Conservation (phyloP, 345 rosid species). For the Corchorus olitorius region DNA sequence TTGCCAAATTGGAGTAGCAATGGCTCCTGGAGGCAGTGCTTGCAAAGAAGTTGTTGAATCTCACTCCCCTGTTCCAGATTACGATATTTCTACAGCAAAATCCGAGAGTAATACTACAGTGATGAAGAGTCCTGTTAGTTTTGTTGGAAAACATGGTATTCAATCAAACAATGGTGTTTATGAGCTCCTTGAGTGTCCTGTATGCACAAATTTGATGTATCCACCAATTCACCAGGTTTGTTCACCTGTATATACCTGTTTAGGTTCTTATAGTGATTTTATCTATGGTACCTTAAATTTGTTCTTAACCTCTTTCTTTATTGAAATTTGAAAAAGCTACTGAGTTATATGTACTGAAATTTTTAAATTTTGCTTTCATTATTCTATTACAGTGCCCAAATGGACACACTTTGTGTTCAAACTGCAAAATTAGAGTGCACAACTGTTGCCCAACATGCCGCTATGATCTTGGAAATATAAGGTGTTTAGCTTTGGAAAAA, state of each 20-base stretch:
- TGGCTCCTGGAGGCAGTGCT: constrained; percentile 54
- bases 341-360: background rate
- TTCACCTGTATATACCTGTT: background rate
- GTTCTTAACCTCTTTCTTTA: background rate
- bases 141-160: constrained; percentile 40
- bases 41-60: constrained; percentile 50
- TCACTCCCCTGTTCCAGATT: constrained; percentile 23
- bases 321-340: background rate
- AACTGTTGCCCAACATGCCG: constrained; percentile 60
- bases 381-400: constrained; percentile 56
- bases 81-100: constrained; percentile 25
- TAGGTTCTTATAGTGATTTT: background rate
- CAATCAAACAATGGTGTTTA: constrained; percentile 47
- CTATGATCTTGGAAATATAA: constrained; percentile 64
- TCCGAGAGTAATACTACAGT: constrained; percentile 28
- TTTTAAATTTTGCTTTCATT: background rate
- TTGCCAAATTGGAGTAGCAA: constrained; percentile 24
- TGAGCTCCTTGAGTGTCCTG: constrained; percentile 61
- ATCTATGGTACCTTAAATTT: background rate
- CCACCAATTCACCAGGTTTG: constrained; percentile 75
- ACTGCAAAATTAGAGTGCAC: constrained; percentile 64
- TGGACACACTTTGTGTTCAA: constrained; percentile 60
- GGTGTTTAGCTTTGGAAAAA: constrained; percentile 71
- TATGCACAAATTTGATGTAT: constrained; percentile 57
- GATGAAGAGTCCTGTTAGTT: constrained; percentile 28